Evolutionary conservation across 2,329 filamentous ascomycete species (phyloP).

Genomic region (Ploettnerulaceae sp.): DNA sequence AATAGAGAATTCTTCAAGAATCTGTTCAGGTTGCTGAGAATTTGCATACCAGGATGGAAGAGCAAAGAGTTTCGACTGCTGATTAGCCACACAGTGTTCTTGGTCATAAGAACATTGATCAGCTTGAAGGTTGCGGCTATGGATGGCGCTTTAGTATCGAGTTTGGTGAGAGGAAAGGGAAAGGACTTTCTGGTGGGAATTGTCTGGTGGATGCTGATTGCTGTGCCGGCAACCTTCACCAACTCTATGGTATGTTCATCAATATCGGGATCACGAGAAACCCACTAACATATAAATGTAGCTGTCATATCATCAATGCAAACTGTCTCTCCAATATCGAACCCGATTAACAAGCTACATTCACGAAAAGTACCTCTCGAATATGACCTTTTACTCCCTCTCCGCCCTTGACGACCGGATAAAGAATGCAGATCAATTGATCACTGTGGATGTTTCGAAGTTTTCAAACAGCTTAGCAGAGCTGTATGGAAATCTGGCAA

Average conservation of each 20-base stretch:
- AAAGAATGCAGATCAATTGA: slow-evolving; percentile 96
- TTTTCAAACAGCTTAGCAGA: slow-evolving; percentile 95
- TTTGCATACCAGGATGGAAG: slow-evolving; percentile 85
- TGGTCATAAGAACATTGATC: slow-evolving; percentile 85
- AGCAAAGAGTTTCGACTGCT: slow-evolving; percentile 84
- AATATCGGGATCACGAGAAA: neutral
- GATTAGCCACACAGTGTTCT: slow-evolving; percentile 86
- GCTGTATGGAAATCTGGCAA: slow-evolving; percentile 92
- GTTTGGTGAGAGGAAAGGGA: slow-evolving; percentile 83
- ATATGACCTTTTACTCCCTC: slow-evolving; percentile 96
- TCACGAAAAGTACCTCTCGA: slow-evolving; percentile 92
- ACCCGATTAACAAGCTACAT: slow-evolving; percentile 91
- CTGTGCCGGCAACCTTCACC: slow-evolving; percentile 92
- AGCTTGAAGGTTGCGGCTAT: slow-evolving; percentile 94
- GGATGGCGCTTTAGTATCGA: slow-evolving; percentile 90
- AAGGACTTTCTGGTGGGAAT: slow-evolving; percentile 84
- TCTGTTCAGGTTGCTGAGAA: slow-evolving; percentile 70
- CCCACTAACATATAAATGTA: slow-evolving; percentile 36
- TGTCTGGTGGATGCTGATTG: slow-evolving; percentile 98
- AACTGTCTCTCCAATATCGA: slow-evolving; percentile 87
- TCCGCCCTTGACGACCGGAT: slow-evolving; percentile 94
- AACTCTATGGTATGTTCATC: slow-evolving; percentile 80
- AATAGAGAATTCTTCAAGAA: slow-evolving; percentile 74
- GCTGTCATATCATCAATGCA: slow-evolving; percentile 95
- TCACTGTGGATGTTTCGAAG: slow-evolving; percentile 92